Base-by-base conservation (phyloP, 306 rosid species). In the Albizia julibrissin region DNA sequence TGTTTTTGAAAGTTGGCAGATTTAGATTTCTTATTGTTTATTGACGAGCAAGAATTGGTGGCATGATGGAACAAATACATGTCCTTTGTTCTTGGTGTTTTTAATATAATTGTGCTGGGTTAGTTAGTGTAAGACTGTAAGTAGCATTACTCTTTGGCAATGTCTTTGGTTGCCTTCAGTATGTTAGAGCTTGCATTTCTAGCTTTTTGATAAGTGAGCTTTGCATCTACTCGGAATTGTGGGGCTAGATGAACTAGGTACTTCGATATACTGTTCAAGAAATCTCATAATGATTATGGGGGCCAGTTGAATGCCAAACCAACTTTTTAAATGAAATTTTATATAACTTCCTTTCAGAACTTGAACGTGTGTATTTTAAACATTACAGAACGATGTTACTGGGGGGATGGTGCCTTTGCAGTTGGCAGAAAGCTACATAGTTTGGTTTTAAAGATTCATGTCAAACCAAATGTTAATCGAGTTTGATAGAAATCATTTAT, bases 1-100 rank as follows among this genome's bases (percentile, higher is more conserved):
- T 77, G 16, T 78, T 73, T 46, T 43, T 44, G 21, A 16, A 72
- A 44, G 26, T 43, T 49, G 54, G 73, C 76, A 43, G 59, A 44
- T 72, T 67, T 74, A 59, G 44, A n/a, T 67, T 72, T 40, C 68
- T 66, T 68, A n/a, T 42, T 76, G 65, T 69, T 40, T 52, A 64
- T 37, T 31, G 66, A 71, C 40, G 56, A 47, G 69, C 61, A 33
- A 75, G 73, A 76, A 71, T 50, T 29, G 22, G 33, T 62, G 82
- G 71, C 71, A 52, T 16, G 33, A 69, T 71, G 40, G 33, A 16
- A 64, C 71, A 40, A 27, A 42, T 10, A 10, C 18, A 19, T 54
- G 6, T 26, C 77, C 31, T 29, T 31, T 65, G 24, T 79, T 79
- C 18, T 78, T 62, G 15, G 21, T 42, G 47, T 70, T 61, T 71